Conservation (phyloP, 176 grass and related monocot genomes). For the Cymbopogon citratus region DNA sequence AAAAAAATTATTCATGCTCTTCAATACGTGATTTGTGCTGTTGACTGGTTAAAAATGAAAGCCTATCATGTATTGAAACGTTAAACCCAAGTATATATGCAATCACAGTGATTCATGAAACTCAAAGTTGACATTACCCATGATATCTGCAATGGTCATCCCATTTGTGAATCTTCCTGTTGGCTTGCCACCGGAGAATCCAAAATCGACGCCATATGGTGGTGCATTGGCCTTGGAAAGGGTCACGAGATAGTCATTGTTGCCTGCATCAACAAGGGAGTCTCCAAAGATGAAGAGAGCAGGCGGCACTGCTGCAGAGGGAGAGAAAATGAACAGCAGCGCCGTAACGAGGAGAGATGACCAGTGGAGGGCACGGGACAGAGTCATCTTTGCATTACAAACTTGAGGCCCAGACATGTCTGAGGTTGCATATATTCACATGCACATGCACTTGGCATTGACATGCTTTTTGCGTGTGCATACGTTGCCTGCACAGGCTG, state of each 20-base stretch:
- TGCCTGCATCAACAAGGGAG: conserved; percentile 81
- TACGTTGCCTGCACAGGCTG: conserved; percentile 4
- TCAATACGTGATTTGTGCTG: too few species aligned
- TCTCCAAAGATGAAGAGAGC: conserved; percentile 86
- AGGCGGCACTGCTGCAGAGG: conserved; percentile 31
- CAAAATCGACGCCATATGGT: conserved; percentile 78
- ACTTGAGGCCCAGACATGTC: not conserved
- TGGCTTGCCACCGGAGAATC: conserved; percentile 57
- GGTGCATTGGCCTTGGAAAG: conserved; percentile 80
- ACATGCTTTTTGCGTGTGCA: not conserved
- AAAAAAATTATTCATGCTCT: too few species aligned
- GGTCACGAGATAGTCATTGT: conserved; percentile 82
- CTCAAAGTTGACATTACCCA: conserved; percentile 40
- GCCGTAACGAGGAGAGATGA: conserved; percentile 8
- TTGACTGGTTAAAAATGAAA: too few species aligned
- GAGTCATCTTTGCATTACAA: conserved; percentile 31
- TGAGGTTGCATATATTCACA: conserved; percentile 30
- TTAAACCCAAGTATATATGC: too few species aligned
- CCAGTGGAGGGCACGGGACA: conserved; percentile 8
- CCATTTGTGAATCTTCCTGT: conserved; percentile 94
- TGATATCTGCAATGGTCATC: conserved; percentile 71
- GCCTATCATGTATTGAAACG: too few species aligned
- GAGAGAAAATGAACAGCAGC: conserved; percentile 30
- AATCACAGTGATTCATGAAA: not conserved
- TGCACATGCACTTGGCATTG: conserved; percentile 14